Percentiles rank a stretch among this genome's conserved stretches.
These are phyloP conservation scores for Chlamydomonas incerta DNA, from an alignment of 139 green algal species.

Conservation along the genomic window DNA sequence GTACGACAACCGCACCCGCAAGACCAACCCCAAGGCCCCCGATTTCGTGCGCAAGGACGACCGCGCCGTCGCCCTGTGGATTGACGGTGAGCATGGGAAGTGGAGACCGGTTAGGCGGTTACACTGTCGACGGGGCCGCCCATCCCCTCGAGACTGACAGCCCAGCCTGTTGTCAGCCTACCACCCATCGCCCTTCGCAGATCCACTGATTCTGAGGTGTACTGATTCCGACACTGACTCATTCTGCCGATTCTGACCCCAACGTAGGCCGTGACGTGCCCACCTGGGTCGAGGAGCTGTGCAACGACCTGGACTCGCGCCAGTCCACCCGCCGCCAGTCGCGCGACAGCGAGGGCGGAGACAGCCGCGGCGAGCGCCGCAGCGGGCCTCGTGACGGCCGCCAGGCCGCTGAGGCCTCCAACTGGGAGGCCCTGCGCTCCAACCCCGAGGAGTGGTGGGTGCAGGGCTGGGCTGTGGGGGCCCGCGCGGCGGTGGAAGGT, in stretches of 20 bases:
- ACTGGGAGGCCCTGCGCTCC: constrained; percentile 16
- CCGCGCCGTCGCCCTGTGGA: constrained; percentile 41
- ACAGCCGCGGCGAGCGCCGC: not conserved
- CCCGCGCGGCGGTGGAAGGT: too few relatives aligned
- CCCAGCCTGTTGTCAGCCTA: too few relatives aligned
- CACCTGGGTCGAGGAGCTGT: not conserved
- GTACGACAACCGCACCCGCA: constrained; percentile 64
- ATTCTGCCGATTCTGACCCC: too few relatives aligned
- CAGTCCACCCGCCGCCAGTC: too few relatives aligned
- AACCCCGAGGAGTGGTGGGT: constrained; percentile 17
- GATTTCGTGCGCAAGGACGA: constrained; percentile 68
- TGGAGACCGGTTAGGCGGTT: too few relatives aligned
- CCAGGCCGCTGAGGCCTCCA: not conserved
- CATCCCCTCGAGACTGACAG: too few relatives aligned
- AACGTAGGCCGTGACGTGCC: too few relatives aligned
- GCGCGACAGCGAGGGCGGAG: too few relatives aligned
- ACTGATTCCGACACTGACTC: too few relatives aligned
- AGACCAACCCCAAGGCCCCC: constrained; percentile 60
- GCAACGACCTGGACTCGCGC: not conserved
- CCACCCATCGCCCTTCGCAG: too few relatives aligned
- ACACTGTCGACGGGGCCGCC: too few relatives aligned
- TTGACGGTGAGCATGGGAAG: not conserved
- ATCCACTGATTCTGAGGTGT: too few relatives aligned
- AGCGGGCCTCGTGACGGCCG: not conserved
- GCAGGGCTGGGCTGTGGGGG: not conserved